Conservation (phyloP, 2,329 filamentous ascomycete species). For the Neophaeococcomyces mojaviensis region DNA sequence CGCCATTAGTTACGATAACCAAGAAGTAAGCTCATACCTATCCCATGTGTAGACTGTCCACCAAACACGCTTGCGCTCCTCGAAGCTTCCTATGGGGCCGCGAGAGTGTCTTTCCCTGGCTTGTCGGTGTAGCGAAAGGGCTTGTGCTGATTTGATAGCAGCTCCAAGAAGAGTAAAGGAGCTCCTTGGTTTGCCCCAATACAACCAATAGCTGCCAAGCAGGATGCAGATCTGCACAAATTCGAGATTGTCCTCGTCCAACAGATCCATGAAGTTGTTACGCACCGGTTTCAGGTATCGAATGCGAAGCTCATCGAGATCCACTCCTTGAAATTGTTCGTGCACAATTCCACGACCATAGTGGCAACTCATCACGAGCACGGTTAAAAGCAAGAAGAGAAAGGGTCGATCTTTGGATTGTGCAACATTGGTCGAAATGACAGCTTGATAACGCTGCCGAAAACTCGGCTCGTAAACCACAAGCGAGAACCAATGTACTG, state of each 20-base stretch:
- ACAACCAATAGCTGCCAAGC: conserved; percentile 35
- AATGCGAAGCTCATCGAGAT: conserved; percentile 12
- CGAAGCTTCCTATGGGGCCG: conserved; percentile 22
- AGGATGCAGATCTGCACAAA: conserved; percentile 34
- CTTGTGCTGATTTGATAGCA: conserved; percentile 32
- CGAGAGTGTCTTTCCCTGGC: conserved; percentile 7
- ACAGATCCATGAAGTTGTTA: conserved; percentile 31
- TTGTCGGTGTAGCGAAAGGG: conserved; percentile 30
- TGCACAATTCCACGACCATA: conserved; percentile 26
- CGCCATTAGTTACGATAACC: too few relatives aligned
- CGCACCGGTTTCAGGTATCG: conserved; percentile 24
- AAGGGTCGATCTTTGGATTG: conserved; percentile 31
- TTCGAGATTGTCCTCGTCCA: conserved; percentile 34
- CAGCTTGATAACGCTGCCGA: conserved; percentile 25
- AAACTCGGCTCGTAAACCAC: conserved; percentile 37
- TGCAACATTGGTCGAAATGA: conserved; percentile 30
- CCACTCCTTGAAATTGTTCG: conserved; percentile 15
- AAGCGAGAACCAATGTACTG: conserved; percentile 40
- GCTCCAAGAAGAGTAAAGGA: conserved; percentile 34
- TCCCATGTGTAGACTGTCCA: conserved; percentile 40
- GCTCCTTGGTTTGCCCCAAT: conserved; percentile 36
- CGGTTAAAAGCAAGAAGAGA: conserved; percentile 30
- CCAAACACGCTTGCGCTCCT: conserved; percentile 35
- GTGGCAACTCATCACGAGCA: conserved; percentile 34
- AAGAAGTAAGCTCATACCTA: too few relatives aligned